Base-by-base conservation (phyloP, 192 early-diverging fungal genomes). In the Mortierella alpina region DNA sequence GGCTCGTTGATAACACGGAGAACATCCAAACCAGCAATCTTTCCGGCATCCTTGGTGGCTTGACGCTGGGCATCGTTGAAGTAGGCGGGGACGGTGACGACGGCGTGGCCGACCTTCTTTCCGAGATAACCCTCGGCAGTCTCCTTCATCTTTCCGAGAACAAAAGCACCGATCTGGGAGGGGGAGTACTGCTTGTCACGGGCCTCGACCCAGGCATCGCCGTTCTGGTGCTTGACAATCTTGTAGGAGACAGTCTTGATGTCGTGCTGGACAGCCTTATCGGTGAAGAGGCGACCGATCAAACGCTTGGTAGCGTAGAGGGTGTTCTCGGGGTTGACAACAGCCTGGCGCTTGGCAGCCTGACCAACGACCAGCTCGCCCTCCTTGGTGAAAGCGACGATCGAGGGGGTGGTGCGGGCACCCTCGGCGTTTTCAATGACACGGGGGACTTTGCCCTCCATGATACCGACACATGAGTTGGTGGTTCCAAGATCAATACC, bases 401-500 rank as follows among this genome's bases (percentile, higher is more conserved):
- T 88, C 45, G 97, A 99, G 14, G 97, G 97, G 6, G 97, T 99
- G 23, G 96, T 99, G 67, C 96, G 95, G 17, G 92, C 91, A 81
- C 98, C 98, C 85, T 98, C 96, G 47, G 93, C 87, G 88, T 99
- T 98, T 85, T 98, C 97, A 83, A 99, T 95, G 48, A 99, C 97
- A 66, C 95, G 92, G 42, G 97, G 95, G 72, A 86, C 91, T 87
- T 98, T 98, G 83, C 98, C 98, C 87, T 99, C 98, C 96, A 97
- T 99, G 42, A 97, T 93, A 68, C 96, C 92, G 47, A 99, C 98
- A 79, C 98, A 99, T 47, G 97, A 98, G 92, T 99, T 98, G 78
- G 98, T 99, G 53, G 98, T 99, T 64, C 98, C 98, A 69, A 99
- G 88, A 92, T 99, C 98, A 75, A 99, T 97, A 87, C 98, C 98